These are phyloP conservation scores for Nitzschia sp. DNA, from an alignment of 108 stramenopile genomes.

Conservation along the genomic window DNA sequence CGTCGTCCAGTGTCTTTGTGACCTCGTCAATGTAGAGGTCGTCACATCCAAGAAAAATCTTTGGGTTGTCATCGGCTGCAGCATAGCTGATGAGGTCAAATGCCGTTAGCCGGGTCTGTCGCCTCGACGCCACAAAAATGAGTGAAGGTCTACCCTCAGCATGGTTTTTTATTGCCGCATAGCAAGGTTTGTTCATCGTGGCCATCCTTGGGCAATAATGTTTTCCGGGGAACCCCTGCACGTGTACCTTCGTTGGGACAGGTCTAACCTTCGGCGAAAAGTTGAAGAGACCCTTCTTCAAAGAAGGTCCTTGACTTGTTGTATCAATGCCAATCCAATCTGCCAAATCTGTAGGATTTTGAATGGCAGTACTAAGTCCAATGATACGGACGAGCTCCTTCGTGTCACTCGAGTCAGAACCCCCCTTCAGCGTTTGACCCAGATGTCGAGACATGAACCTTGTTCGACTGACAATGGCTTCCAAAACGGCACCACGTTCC, in stretches of 20 bases:
- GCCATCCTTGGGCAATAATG: constrained; percentile 70
- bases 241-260: constrained; percentile 91
- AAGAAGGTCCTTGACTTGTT: constrained; percentile 29
- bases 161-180: constrained; percentile 93
- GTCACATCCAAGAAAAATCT: constrained; percentile 69
- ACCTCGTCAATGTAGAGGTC: constrained; percentile 76
- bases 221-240: constrained; percentile 95
- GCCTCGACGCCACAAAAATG: constrained; percentile 90
- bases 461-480: constrained; percentile 95
- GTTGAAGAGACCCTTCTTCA: constrained; percentile 84
- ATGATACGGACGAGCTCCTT: constrained; percentile 77
- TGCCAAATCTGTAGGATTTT: constrained; percentile 94
- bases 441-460: constrained; percentile 82
- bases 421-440: constrained; percentile 9
- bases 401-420: constrained; percentile 26
- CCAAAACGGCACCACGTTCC: constrained; percentile 97
- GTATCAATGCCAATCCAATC: constrained; percentile 96
- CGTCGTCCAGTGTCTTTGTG: constrained; percentile 71
- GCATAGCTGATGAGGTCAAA: constrained; percentile 88
- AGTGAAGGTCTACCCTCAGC: constrained; percentile 90
- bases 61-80: constrained; percentile 78
- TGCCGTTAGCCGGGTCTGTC: constrained; percentile 97
- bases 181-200: constrained; percentile 99
- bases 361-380: constrained; percentile 95
- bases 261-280: constrained; percentile 95